Evolutionary conservation across 768 basidiomycete genomes (phyloP).

Genomic region (Candolleomyces aberdarensis): DNA sequence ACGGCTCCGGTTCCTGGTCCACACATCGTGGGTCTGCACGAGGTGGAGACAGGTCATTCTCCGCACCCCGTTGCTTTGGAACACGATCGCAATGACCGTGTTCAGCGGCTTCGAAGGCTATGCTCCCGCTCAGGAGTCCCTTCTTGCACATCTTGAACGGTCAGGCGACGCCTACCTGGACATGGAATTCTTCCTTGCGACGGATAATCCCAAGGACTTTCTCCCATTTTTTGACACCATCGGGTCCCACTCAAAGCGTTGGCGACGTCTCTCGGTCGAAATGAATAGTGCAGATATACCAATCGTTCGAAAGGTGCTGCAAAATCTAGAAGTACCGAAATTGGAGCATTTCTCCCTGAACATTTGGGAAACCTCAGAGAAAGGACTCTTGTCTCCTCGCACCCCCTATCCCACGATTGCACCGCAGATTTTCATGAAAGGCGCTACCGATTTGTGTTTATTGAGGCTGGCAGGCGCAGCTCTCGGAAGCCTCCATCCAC

Average conservation of each 20-base stretch:
- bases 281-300: conserved; percentile 17
- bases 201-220: conserved; percentile 16
- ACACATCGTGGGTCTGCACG: conserved; percentile 42
- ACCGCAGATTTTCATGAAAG: conserved; percentile 26
- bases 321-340: conserved; percentile 23
- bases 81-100: conserved; percentile 30
- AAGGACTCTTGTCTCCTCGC: conserved; percentile 21
- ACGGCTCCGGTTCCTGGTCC: conserved; percentile 29
- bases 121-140: conserved; percentile 18
- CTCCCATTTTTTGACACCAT: conserved; percentile 28
- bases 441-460: conserved; percentile 32
- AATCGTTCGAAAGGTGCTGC: conserved; percentile 26
- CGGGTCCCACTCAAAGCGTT: conserved; percentile 33
- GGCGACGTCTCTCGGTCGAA: conserved; percentile 35
- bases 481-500: conserved; percentile 37
- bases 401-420: conserved; percentile 23
- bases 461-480: conserved; percentile 42
- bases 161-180: conserved; percentile 36
- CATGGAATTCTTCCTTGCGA: conserved; percentile 28
- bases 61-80: conserved; percentile 44
- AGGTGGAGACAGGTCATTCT: conserved; percentile 41
- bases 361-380: conserved; percentile 17
- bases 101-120: conserved; percentile 10
- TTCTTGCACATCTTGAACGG: conserved; percentile 35
- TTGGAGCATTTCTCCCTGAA: conserved; percentile 39